Conservation (phyloP, 2,329 filamentous ascomycete species). For the Ceratocystis diversiconidia region DNA sequence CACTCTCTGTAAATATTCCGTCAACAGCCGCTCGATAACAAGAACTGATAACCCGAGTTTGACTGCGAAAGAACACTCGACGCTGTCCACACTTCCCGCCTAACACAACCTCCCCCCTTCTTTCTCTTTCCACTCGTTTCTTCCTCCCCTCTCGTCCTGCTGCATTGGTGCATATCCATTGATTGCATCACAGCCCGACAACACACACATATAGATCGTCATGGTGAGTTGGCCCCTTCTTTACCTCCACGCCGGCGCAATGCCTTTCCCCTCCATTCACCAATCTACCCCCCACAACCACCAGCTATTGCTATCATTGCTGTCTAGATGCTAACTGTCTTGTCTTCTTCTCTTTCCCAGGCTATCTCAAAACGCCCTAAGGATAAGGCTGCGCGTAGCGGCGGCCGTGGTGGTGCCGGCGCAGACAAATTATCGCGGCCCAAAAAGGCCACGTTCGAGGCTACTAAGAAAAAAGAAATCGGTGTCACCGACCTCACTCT, state of each 20-base stretch:
- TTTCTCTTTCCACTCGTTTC: background rate
- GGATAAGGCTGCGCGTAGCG: slow-evolving; percentile 32
- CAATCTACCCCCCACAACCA: background rate
- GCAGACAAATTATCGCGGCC: slow-evolving; percentile 44
- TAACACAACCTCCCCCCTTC: background rate
- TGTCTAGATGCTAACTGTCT: background rate
- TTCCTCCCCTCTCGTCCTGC: background rate
- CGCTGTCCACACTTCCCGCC: too few species aligned
- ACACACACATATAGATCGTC: slow-evolving; percentile 4
- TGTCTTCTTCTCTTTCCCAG: slow-evolving; percentile 22
- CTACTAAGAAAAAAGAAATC: slow-evolving; percentile 97
- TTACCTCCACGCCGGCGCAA: background rate
- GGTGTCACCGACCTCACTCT: slow-evolving; percentile 94
- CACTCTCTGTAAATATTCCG: too few species aligned
- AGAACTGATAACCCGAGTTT: too few species aligned
- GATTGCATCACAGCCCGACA: background rate
- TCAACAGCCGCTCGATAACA: too few species aligned
- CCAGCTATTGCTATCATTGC: background rate
- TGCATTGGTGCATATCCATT: background rate
- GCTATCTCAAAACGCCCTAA: slow-evolving; percentile 37
- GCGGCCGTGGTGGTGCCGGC: slow-evolving; percentile 23
- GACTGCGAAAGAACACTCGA: too few species aligned
- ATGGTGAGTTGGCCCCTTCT: background rate
- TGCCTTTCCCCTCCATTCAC: background rate
- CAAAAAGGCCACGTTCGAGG: slow-evolving; percentile 92